Evolutionary conservation across 306 rosid genomes (phyloP).

Genomic region (Acacia crassicarpa): DNA sequence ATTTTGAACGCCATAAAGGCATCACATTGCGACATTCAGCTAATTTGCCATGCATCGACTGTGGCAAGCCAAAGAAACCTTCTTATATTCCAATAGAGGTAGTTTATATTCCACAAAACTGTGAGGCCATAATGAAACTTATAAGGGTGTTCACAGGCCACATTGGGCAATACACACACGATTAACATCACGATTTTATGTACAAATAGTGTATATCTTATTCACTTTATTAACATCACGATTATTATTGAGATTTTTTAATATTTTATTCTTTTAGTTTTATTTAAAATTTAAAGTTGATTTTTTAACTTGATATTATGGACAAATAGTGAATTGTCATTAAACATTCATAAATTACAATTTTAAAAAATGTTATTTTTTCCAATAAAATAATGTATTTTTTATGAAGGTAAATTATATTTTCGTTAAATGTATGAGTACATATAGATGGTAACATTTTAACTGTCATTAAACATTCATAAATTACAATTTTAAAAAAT

Average conservation of each 20-base stretch:
- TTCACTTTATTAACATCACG: not conserved
- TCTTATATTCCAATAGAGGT: conserved; percentile 49
- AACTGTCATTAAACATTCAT: not conserved
- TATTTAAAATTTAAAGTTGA: too few species aligned
- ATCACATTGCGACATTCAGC: conserved; percentile 29
- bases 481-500: too few species aligned
- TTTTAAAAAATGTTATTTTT: too few species aligned
- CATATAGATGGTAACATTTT: not conserved
- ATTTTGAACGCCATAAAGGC: conserved; percentile 23
- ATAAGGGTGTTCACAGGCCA: too few species aligned
- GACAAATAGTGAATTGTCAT: not conserved
- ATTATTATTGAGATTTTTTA: too few species aligned
- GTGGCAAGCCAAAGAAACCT: conserved; percentile 51
- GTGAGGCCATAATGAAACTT: too few species aligned
- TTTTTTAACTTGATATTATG: not conserved
- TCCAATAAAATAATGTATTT: not conserved
- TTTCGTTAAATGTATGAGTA: not conserved
- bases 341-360: too few species aligned
- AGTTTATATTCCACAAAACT: not conserved
- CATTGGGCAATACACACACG: too few species aligned
- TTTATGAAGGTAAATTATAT: not conserved
- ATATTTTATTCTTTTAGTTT: too few species aligned
- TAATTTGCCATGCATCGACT: conserved; percentile 53
- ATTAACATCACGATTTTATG: too few species aligned
- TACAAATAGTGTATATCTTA: too few species aligned